Base-by-base conservation (phyloP, 805 yeast genomes). In the Pichia scutulata region DNA sequence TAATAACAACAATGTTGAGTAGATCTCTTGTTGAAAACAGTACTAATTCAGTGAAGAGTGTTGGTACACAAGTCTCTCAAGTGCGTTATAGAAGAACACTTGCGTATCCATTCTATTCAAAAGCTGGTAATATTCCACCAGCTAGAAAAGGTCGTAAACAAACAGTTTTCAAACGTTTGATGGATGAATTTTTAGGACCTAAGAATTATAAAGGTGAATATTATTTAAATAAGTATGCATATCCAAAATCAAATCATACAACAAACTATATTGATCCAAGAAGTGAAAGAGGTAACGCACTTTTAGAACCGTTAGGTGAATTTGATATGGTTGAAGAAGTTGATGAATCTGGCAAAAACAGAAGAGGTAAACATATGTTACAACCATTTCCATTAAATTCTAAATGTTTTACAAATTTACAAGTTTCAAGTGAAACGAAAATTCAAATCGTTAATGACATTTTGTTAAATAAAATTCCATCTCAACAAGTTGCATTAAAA, bases 331-430 rank as follows among this genome's bases (percentile, higher is more conserved):
- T 18, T 14, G 58, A 52, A 30, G 55, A 51, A 22, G 55, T 40
- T 25, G 59, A 52, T 33, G 47, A 50, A 28, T 52, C 63, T 61
- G 23, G 48, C 48, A 54, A 51, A 30, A 39, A 48, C 22, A 44
- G 49, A 36, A 51, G 56, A 46, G 44, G 33, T 7, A 57, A 54
- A 43, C 58, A 66, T 48, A 52, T 50, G n/a, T 66, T 84, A 55
- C 82, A 78, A 53, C 99, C 99, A 18, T 92, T 93, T 68, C 95
- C 96, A 22, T 71, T 72, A 47, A 93, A 93, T 67, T 69, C 74
- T 23, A 74, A 74, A 64, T 84, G 93, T 54, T 73, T 73, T 55
- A 84, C 96, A 24, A 87, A 86, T 53, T 68, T 75, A 28, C 70
- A 78, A 41, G 68, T 92, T 16, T 69, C 86, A 25, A 71, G 75